Conservation (phyloP, 257 asterid species). For the Plantago ovata region DNA sequence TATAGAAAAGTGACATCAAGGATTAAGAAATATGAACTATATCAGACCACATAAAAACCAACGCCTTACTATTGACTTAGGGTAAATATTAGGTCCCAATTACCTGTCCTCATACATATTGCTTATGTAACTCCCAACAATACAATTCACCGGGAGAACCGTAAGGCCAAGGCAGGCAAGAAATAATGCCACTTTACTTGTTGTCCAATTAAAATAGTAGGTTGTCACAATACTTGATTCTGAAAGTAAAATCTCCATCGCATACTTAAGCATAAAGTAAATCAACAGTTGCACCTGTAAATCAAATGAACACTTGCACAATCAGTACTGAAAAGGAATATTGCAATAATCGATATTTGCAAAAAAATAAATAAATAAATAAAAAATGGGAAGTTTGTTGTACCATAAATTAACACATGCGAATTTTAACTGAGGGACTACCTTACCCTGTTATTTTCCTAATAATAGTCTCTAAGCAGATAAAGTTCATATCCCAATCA, state of each 20-base stretch:
- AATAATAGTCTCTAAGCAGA: background rate
- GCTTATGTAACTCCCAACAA: slow-evolving; percentile 92
- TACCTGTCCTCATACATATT: slow-evolving; percentile 98
- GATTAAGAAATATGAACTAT: too few relatives aligned
- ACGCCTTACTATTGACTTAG: background rate
- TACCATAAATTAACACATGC: background rate
- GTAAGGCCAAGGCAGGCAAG: slow-evolving; percentile 93
- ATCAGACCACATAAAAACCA: too few relatives aligned
- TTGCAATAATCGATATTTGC: background rate
- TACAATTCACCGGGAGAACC: slow-evolving; percentile 77
- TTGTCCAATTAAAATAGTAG: slow-evolving; percentile 83
- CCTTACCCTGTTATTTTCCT: background rate
- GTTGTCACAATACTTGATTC: slow-evolving; percentile 94
- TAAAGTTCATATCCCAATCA: background rate
- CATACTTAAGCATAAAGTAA: slow-evolving; percentile 97
- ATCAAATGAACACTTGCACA: slow-evolving; percentile 17
- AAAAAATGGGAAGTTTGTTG: background rate
- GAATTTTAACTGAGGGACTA: background rate
- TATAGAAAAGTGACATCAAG: too few relatives aligned
- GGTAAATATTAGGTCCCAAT: too few relatives aligned
- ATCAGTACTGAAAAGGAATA: slow-evolving; percentile 1
- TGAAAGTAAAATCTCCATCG: slow-evolving; percentile 91
- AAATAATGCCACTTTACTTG: slow-evolving; percentile 81
- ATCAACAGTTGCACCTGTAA: slow-evolving; percentile 93
- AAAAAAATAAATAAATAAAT: too few relatives aligned